A percentile compares a stretch with the other conserved stretches of the same genome.
Evolutionary conservation across 495 filamentous ascomycete species (phyloP).

Genomic region (Penicillium goetzii): DNA sequence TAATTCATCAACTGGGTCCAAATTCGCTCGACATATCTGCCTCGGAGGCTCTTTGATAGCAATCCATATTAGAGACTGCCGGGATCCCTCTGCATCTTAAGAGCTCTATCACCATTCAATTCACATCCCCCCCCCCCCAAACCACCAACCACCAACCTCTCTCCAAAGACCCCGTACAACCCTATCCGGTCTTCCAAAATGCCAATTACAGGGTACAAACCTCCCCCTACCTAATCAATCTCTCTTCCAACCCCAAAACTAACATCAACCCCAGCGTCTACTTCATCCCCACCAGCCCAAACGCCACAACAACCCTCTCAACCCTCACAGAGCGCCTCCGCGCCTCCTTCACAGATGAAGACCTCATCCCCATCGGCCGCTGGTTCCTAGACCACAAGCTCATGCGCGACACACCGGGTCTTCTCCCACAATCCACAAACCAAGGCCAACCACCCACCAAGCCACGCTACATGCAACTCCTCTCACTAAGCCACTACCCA

Average conservation of each 20-base stretch:
- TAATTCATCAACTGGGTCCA: not conserved
- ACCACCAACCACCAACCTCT: not conserved
- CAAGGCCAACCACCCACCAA: slow-evolving; percentile 32
- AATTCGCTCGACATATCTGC: not conserved
- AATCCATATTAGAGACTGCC: not conserved
- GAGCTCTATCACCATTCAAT: not conserved
- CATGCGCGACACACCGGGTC: slow-evolving; percentile 51
- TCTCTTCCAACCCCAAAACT: slow-evolving; percentile 8
- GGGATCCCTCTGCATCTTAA: not conserved
- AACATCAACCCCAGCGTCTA: slow-evolving; percentile 39
- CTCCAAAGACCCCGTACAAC: not conserved
- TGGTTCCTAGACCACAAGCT: slow-evolving; percentile 52
- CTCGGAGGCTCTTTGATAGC: not conserved
- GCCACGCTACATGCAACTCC: slow-evolving; percentile 52
- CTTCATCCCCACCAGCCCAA: slow-evolving; percentile 52
- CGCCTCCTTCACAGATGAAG: slow-evolving; percentile 41
- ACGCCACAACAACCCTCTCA: slow-evolving; percentile 40
- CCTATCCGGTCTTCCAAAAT: slow-evolving; percentile 19
- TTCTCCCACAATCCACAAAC: slow-evolving; percentile 37
- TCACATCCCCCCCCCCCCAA: not conserved
- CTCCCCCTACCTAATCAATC: not conserved
- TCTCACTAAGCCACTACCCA: slow-evolving; percentile 45
- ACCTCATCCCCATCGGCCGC: slow-evolving; percentile 43
- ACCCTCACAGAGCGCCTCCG: slow-evolving; percentile 48
- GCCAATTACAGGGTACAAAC: slow-evolving; percentile 41